Evolutionary conservation across 2,329 filamentous ascomycete species (phyloP).

Genomic region (Aureobasidium sp.): DNA sequence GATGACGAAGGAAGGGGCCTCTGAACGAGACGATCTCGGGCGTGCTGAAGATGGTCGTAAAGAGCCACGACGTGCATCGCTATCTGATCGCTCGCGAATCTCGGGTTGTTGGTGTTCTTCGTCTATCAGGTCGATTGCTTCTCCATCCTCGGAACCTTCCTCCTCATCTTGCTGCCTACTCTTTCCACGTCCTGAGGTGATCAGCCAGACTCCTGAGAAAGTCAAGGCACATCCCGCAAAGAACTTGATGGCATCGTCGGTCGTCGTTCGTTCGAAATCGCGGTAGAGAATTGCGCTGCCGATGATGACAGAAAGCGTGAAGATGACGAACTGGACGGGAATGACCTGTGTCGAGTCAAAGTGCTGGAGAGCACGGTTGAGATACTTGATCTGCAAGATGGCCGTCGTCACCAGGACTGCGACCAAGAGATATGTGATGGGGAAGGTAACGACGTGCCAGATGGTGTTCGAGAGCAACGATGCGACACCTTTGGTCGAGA

Average conservation of each 20-base stretch:
- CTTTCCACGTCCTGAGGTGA: slow-evolving; percentile 69
- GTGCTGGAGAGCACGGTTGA: slow-evolving; percentile 81
- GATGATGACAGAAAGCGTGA: slow-evolving; percentile 90
- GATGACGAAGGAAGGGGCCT: slow-evolving; percentile 18
- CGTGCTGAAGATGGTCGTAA: neutral
- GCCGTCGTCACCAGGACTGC: slow-evolving; percentile 74
- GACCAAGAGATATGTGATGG: slow-evolving; percentile 81
- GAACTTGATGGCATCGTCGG: slow-evolving; percentile 71
- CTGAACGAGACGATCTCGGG: slow-evolving; percentile 11
- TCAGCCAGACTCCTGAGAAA: slow-evolving; percentile 94
- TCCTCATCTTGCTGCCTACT: slow-evolving; percentile 48
- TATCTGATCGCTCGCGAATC: slow-evolving; percentile 18
- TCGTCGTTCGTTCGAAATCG: slow-evolving; percentile 79
- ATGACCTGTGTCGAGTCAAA: slow-evolving; percentile 99
- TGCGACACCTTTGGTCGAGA: slow-evolving; percentile 93
- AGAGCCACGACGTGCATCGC: slow-evolving; percentile 2
- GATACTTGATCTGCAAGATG: slow-evolving; percentile 93
- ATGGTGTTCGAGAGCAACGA: slow-evolving; percentile 89
- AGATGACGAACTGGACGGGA: slow-evolving; percentile 93
- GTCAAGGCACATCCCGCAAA: slow-evolving; percentile 84
- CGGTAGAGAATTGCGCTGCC: slow-evolving; percentile 90
- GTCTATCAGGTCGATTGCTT: slow-evolving; percentile 34
- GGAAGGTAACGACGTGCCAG: slow-evolving; percentile 81
- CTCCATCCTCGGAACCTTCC: slow-evolving; percentile 29
- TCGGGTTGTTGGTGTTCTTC: slow-evolving; percentile 26